Evolutionary conservation across 2,329 filamentous ascomycete species (phyloP).

Genomic region (Penicillium sp.): DNA sequence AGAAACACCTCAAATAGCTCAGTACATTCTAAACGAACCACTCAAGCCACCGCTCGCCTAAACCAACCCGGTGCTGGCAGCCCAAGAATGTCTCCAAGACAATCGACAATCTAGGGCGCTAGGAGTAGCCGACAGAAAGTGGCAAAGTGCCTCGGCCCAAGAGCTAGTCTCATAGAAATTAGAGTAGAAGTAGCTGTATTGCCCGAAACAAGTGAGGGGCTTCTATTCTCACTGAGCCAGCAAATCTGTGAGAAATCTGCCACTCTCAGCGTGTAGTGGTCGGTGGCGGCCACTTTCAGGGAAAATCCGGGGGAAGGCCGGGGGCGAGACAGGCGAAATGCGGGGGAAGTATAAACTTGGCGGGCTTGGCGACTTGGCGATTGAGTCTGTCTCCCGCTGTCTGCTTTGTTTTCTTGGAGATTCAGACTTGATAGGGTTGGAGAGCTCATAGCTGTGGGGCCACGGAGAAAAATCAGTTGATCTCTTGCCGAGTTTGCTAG

Average conservation of each 20-base stretch:
- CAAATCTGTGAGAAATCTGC: neutral
- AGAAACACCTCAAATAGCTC: neutral
- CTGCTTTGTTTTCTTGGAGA: neutral
- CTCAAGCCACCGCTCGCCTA: slow-evolving; percentile 2
- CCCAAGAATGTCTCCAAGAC: neutral
- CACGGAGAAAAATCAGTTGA: neutral
- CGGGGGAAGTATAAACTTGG: slow-evolving; percentile 5
- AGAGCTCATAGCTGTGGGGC: neutral
- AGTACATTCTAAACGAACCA: neutral
- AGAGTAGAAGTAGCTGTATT: neutral
- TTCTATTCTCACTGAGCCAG: neutral
- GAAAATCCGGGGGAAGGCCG: slow-evolving; percentile 1
- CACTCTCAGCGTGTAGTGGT: neutral
- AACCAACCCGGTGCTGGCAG: neutral
- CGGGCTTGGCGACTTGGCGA: slow-evolving; percentile 2
- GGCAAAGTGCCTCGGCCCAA: slow-evolving; percentile 13
- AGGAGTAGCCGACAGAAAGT: slow-evolving; percentile 14
- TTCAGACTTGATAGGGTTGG: neutral
- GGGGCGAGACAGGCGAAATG: slow-evolving; percentile 1
- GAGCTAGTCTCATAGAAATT: neutral
- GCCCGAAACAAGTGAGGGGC: slow-evolving; percentile 9
- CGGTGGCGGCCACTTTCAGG: neutral
- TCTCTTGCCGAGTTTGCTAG: neutral
- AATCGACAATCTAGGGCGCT: neutral
- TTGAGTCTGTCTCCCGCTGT: neutral